A percentile compares a stretch with the other conserved stretches of the same genome.
Evolutionary conservation across 2,329 filamentous ascomycete species (phyloP).

Genomic region (Monosporascus cannonballus): DNA sequence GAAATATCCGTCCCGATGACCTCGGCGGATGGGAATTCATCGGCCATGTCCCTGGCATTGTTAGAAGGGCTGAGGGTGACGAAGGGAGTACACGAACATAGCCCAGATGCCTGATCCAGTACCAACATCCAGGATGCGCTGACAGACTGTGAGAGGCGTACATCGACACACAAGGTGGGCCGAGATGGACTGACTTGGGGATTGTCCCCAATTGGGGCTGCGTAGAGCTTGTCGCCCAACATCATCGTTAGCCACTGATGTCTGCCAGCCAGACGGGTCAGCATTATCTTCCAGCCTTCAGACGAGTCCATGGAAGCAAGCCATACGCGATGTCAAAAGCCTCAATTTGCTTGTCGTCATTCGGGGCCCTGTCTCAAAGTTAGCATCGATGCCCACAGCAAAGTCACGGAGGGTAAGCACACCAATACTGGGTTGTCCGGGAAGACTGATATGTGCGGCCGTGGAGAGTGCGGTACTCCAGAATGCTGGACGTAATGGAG

Average conservation of each 20-base stretch:
- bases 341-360: too few species aligned
- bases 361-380: constrained; percentile 5
- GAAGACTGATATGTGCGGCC: constrained; percentile 10
- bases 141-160: background rate
- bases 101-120: constrained; percentile 7
- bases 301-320: too few species aligned
- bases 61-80: background rate
- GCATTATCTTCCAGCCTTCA: too few species aligned
- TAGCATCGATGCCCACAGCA: constrained; percentile 8
- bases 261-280: too few species aligned
- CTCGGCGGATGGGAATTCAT: constrained; percentile 10
- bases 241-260: too few species aligned
- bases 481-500: constrained; percentile 8
- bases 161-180: background rate
- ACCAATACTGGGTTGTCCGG: constrained; percentile 9
- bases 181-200: background rate
- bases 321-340: too few species aligned
- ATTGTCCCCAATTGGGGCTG: too few species aligned
- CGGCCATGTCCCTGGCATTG: constrained; percentile 12
- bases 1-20: constrained; percentile 20
- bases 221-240: too few species aligned
- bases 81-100: constrained; percentile 4
- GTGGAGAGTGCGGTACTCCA: constrained; percentile 11
- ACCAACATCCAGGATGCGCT: too few species aligned
- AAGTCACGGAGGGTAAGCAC: background rate